Percentiles rank a stretch among this genome's conserved stretches.
Evolutionary conservation across 768 basidiomycete species (phyloP).

Genomic region (Pleurotus salmoneostramineus): DNA sequence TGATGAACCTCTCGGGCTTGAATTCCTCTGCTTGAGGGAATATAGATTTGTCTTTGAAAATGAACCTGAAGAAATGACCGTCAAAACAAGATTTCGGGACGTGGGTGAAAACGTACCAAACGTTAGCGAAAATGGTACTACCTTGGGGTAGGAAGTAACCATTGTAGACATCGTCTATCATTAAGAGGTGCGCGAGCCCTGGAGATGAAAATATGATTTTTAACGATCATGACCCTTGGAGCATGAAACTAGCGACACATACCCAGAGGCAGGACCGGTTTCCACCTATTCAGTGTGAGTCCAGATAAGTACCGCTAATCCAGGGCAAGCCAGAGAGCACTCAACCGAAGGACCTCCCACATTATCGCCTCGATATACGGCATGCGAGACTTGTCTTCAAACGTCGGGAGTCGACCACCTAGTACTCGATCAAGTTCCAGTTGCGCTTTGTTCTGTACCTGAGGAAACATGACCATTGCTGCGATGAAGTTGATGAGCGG

Average conservation of each 20-base stretch:
- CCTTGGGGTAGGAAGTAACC: constrained; percentile 37
- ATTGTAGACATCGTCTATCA: constrained; percentile 39
- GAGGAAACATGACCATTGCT: background rate
- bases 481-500: constrained; percentile 14
- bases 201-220: background rate
- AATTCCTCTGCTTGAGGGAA: constrained; percentile 30
- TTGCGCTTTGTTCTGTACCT: background rate
- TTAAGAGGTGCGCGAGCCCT: constrained; percentile 28
- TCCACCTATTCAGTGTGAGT: constrained; percentile 16
- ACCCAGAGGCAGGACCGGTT: constrained; percentile 26
- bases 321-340: background rate
- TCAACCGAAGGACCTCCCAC: constrained; percentile 25
- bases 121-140: constrained; percentile 29
- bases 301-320: background rate
- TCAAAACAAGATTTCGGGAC: constrained; percentile 4
- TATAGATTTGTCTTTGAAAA: constrained; percentile 6
- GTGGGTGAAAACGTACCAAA: constrained; percentile 20
- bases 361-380: constrained; percentile 23
- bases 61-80: background rate
- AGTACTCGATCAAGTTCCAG: background rate
- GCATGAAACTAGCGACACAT: background rate
- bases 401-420: background rate
- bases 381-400: background rate
- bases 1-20: constrained; percentile 31
- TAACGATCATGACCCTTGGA: background rate